Evolutionary conservation across 306 rosid genomes (phyloP), one percentile per base, ranked within the genome.

Genomic region (Benincasa hispida): DNA sequence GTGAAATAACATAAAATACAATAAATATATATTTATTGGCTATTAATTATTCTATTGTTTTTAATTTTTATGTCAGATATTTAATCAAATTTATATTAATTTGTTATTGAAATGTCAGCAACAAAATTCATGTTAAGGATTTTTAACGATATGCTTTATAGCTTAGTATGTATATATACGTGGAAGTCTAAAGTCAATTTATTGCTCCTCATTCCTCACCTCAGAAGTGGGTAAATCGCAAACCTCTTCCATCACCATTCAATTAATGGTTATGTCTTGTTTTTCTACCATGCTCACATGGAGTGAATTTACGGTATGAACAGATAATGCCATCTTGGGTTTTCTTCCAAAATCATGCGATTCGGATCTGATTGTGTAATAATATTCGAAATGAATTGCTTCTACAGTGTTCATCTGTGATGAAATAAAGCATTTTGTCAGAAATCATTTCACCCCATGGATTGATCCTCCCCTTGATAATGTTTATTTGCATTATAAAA

Each of bases 291-390:
- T 56, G 30, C 91, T 79, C 91, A 61, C 66, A 45, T 88, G 18
- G 98, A 97, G 67, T 93, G 98, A 96, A 88, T 91, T 90, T 90
- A 90, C 85, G 91, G 92, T 72, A 86, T 93, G 76, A 78, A 88
- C 13, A 79, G 76, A 79, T 88, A 21, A 79, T 93, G 62, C 96
- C 96, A 57, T 90, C 94, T 34, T 91, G 92, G 98, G 89, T 85
- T 53, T 87, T 74, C 84, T 86, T 81, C 98, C 92, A 75, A 93
- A 90, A 83, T 87, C 94, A 77, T 88, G 90, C 80, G 86, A 91
- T 76, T 86, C 96, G 58, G 91, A 93, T 83, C 97, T 97, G 4
- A 76, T 93, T 17, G 15, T 82, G 98, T 91, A 93, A 96, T 91
- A 94, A 93, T 91, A 88, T 70, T 80, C 79, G 75, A 83, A 82